Conservation (phyloP, 1,284 basidiomycete genomes). For the Mycena citricolor region DNA sequence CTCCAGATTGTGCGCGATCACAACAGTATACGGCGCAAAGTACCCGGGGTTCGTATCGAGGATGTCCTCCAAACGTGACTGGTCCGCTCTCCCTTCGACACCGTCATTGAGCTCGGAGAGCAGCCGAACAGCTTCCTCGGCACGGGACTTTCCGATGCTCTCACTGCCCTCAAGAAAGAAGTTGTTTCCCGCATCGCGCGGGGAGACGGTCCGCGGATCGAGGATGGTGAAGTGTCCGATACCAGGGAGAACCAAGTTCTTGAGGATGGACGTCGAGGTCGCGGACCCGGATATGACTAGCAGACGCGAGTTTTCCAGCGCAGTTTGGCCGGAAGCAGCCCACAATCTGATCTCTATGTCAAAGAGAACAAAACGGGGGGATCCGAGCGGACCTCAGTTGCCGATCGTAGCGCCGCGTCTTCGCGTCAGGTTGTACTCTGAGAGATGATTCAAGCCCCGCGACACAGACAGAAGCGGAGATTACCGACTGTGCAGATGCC, state of each 20-base stretch:
- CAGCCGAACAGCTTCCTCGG: slow-evolving; percentile 76
- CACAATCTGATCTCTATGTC: slow-evolving; percentile 66
- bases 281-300: slow-evolving; percentile 81
- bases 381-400: slow-evolving; percentile 70
- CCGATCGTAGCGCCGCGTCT: slow-evolving; percentile 88
- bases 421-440: slow-evolving; percentile 66
- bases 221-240: slow-evolving; percentile 90
- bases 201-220: slow-evolving; percentile 60
- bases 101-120: slow-evolving; percentile 87
- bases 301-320: slow-evolving; percentile 83
- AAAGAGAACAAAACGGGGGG: not conserved
- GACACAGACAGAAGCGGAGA: not conserved
- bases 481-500: slow-evolving; percentile 11
- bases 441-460: not conserved
- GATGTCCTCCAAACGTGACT: slow-evolving; percentile 55
- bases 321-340: slow-evolving; percentile 92
- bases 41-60: slow-evolving; percentile 54
- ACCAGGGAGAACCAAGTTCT: slow-evolving; percentile 95
- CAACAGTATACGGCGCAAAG: slow-evolving; percentile 66
- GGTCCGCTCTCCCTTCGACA: slow-evolving; percentile 73
- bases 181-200: slow-evolving; percentile 90
- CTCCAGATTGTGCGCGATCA: slow-evolving; percentile 83
- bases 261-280: slow-evolving; percentile 83
- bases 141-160: slow-evolving; percentile 79
- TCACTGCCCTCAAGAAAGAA: slow-evolving; percentile 85